Base-by-base conservation (phyloP, 2,329 filamentous ascomycete genomes). In the Penicillium digitatum region DNA sequence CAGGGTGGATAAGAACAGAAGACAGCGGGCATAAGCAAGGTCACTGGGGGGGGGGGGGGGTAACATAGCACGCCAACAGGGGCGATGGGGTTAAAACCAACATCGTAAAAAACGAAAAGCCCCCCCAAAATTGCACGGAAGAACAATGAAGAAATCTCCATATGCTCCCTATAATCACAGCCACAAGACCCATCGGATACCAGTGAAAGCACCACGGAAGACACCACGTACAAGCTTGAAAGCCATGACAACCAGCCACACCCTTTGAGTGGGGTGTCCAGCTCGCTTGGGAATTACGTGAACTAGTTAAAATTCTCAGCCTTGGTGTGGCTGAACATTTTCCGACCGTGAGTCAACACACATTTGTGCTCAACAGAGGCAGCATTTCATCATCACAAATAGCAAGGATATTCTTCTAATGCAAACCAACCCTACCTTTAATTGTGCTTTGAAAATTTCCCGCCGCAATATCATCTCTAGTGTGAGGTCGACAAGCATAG, bases 151-250 rank as follows among this genome's bases (percentile, higher is more conserved):
- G 32, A 11, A 42, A 9, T 12, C 29, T 37, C 14, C n/a, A 22
- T 10, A 35, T 76, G 12, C n/a, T 14, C 31, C 12, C 34, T 10
- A 10, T 16, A 16, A 27, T 45, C 72, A 89, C 62, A 94, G 72
- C 89, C 89, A 96, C 60, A 96, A 75, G 69, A 96, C 73, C 93
- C 93, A 97, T 68, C 81, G 81, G n/a, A 88, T 78, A 10, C 82
- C 80, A 11, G 78, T 75, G 47, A 84, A 76, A 0, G 83, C 67
- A 2, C 85, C 85, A 43, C 81, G 81, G 42, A 87, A 81, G 1
- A 87, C 63, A 11, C 86, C 85, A 56, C 85, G 76, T 34, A 88
- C 74, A 14, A 89, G 72, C 56, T 89, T 83, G 48, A 88, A 78
- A 24, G 93, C 78, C 70, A 91, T 88, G 24, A 96, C 92, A 32